Conservation (phyloP, 352 stramenopile genomes). For the Globisporangium spiculum region DNA sequence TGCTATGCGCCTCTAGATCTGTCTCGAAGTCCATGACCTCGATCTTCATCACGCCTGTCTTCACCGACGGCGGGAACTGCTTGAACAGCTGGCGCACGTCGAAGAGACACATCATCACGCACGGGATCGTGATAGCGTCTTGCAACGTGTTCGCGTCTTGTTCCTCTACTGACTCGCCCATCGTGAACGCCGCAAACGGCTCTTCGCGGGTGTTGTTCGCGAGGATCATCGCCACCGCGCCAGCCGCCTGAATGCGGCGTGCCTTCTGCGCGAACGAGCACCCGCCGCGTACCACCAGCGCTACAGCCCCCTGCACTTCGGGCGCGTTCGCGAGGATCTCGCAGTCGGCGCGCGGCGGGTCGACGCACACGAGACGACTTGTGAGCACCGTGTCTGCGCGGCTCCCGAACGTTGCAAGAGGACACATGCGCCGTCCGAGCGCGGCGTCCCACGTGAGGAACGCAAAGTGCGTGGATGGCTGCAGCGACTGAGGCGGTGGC, state of each 20-base stretch:
- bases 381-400: slow-evolving; percentile 21
- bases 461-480: slow-evolving; percentile 29
- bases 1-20: neutral
- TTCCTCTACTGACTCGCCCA: slow-evolving; percentile 36
- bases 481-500: neutral
- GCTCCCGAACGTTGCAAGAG: slow-evolving; percentile 60
- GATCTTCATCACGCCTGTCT: slow-evolving; percentile 37
- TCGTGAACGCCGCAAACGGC: slow-evolving; percentile 56
- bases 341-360: slow-evolving; percentile 59
- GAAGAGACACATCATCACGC: slow-evolving; percentile 65
- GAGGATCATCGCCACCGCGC: slow-evolving; percentile 49
- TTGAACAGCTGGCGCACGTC: slow-evolving; percentile 63
- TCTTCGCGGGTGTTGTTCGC: slow-evolving; percentile 44
- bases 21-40: slow-evolving; percentile 39
- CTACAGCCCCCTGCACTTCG: slow-evolving; percentile 44
- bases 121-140: slow-evolving; percentile 40
- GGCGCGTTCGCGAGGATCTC: slow-evolving; percentile 40
- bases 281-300: slow-evolving; percentile 60
- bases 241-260: slow-evolving; percentile 46
- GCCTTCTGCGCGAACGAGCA: slow-evolving; percentile 73
- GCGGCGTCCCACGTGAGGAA: slow-evolving; percentile 59
- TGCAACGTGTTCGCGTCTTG: neutral
- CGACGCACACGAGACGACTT: slow-evolving; percentile 45
- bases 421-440: slow-evolving; percentile 37
- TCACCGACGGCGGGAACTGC: slow-evolving; percentile 50